Conservation (phyloP, 2,329 filamentous ascomycete genomes). For the Mycogone perniciosa region DNA sequence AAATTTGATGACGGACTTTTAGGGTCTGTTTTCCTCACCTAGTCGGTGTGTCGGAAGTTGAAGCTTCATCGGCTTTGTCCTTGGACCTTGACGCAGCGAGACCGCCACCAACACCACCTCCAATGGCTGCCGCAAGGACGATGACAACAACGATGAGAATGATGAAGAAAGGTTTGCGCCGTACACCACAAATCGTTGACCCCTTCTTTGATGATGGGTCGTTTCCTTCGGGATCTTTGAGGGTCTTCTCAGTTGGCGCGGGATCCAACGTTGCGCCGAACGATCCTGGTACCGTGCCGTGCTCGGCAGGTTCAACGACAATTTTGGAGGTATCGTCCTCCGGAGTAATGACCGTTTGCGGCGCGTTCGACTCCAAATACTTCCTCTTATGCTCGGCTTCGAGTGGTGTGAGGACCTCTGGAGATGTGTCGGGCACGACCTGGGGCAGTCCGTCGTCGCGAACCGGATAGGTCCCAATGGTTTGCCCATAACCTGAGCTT, state of each 20-base stretch:
- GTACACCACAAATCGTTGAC: constrained; percentile 11
- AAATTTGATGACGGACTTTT: background rate
- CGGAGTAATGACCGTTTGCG: background rate
- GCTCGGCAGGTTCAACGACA: constrained; percentile 2
- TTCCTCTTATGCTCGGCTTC: constrained; percentile 10
- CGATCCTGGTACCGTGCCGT: background rate
- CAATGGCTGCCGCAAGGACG: constrained; percentile 15
- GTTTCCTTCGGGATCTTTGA: background rate
- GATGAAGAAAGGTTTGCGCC: constrained; percentile 14
- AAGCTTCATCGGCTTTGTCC: background rate
- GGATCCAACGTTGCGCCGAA: background rate
- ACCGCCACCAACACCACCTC: constrained; percentile 16
- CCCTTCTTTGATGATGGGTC: background rate
- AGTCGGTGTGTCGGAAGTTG: background rate
- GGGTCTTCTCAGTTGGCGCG: background rate
- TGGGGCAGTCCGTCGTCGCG: constrained; percentile 10
- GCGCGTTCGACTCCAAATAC: constrained; percentile 4
- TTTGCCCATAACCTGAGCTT: constrained; percentile 8
- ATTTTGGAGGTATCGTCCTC: constrained; percentile 8
- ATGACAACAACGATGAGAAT: constrained; percentile 11
- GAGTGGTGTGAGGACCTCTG: constrained; percentile 1
- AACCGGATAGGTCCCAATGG: constrained; percentile 1
- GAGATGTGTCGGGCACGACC: constrained; percentile 1
- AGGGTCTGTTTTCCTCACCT: background rate
- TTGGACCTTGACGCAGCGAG: constrained; percentile 12